Evolutionary conservation across 768 basidiomycete genomes (phyloP).

Genomic region (Zangia roseola): DNA sequence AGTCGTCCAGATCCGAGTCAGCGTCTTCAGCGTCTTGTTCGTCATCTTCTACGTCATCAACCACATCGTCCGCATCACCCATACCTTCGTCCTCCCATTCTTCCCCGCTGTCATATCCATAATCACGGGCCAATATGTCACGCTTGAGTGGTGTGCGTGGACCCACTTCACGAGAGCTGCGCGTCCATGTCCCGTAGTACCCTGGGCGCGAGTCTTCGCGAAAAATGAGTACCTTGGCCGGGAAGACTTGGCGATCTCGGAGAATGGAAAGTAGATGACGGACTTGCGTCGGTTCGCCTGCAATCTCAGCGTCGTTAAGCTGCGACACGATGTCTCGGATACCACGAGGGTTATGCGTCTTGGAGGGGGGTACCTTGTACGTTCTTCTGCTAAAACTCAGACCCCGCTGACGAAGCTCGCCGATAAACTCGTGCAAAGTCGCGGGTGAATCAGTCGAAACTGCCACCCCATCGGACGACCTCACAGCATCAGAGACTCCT

Average conservation of each 20-base stretch:
- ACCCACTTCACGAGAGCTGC: constrained; percentile 72
- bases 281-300: constrained; percentile 67
- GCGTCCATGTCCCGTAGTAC: constrained; percentile 94
- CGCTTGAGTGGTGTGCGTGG: constrained; percentile 80
- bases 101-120: constrained; percentile 90
- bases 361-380: constrained; percentile 22
- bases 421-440: constrained; percentile 16
- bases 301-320: constrained; percentile 76
- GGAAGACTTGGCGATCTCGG: constrained; percentile 57
- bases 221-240: constrained; percentile 84
- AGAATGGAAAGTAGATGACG: constrained; percentile 63
- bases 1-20: constrained; percentile 39
- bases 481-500: constrained; percentile 1
- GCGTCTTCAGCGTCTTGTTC: constrained; percentile 59
- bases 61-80: constrained; percentile 75
- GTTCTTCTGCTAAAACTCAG: constrained; percentile 19
- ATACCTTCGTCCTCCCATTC: constrained; percentile 93
- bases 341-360: constrained; percentile 31
- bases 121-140: constrained; percentile 79
- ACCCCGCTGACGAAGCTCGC: constrained; percentile 32
- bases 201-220: constrained; percentile 83
- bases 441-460: neutral
- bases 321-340: constrained; percentile 55
- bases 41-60: constrained; percentile 59
- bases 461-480: constrained; percentile 1